These are phyloP conservation scores for Pulveroboletus ravenelii DNA, from an alignment of 768 basidiomycete species.

Conservation along the genomic window DNA sequence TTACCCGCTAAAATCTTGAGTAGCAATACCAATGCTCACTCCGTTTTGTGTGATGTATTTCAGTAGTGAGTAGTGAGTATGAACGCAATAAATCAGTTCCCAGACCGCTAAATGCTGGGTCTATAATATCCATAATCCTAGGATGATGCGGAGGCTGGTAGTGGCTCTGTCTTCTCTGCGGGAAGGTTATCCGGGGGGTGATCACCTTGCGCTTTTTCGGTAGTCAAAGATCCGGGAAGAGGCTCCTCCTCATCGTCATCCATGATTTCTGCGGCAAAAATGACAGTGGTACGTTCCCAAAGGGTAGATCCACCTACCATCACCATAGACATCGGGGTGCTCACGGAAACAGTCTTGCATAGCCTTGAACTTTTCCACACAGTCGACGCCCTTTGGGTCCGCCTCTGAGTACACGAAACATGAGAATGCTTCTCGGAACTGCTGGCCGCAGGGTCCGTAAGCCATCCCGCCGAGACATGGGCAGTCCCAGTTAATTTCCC, in stretches of 20 bases:
- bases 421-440: slow-evolving; percentile 94
- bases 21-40: slow-evolving; percentile 1
- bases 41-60: slow-evolving; percentile 16
- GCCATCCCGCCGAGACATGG: slow-evolving; percentile 99
- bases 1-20: slow-evolving; percentile 5
- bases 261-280: slow-evolving; percentile 51
- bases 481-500: slow-evolving; percentile 99
- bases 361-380: slow-evolving; percentile 93
- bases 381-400: slow-evolving; percentile 97
- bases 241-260: slow-evolving; percentile 56
- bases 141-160: slow-evolving; percentile 4
- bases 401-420: slow-evolving; percentile 93
- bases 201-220: slow-evolving; percentile 7
- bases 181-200: slow-evolving; percentile 2
- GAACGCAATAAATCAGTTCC: slow-evolving; percentile 25
- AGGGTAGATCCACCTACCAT: slow-evolving; percentile 52
- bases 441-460: slow-evolving; percentile 87
- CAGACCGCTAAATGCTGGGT: slow-evolving; percentile 16
- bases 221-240: slow-evolving; percentile 1
- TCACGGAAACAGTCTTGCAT: slow-evolving; percentile 98
- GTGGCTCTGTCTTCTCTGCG: slow-evolving; percentile 7
- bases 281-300: slow-evolving; percentile 5
- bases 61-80: slow-evolving; percentile 29
- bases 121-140: slow-evolving; percentile 19
- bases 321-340: slow-evolving; percentile 93